Conservation (phyloP, 306 rosid genomes). For the Vigna nakashimae region DNA sequence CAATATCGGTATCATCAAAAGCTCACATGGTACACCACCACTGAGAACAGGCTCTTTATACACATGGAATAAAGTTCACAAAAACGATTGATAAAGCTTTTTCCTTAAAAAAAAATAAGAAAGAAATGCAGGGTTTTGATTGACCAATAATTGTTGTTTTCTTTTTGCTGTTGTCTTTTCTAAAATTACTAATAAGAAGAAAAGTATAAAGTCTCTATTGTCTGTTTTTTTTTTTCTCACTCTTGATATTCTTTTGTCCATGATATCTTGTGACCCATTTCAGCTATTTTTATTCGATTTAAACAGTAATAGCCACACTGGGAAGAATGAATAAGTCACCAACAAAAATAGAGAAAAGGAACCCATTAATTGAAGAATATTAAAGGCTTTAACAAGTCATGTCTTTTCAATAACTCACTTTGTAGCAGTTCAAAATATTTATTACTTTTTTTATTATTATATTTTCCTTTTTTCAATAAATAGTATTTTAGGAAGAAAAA, state of each 20-base stretch:
- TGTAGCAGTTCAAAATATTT: no score
- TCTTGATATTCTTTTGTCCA: constrained; percentile 20
- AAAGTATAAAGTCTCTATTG: constrained; percentile 4
- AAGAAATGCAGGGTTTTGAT: neutral
- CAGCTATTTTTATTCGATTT: neutral
- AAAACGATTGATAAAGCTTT: neutral
- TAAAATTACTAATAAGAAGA: neutral
- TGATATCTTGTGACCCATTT: neutral
- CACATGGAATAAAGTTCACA: constrained; percentile 16
- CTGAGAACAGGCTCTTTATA: neutral
- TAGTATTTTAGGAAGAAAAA: no score
- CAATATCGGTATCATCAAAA: neutral
- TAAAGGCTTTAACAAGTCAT: constrained; percentile 2
- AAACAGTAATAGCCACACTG: neutral
- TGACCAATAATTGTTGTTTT: neutral
- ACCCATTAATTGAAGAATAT: constrained; percentile 8
- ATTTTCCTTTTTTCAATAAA: no score
- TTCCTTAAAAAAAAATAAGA: neutral
- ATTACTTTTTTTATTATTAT: no score
- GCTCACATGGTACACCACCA: constrained; percentile 29
- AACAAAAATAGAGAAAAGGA: neutral
- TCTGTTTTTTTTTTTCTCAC: neutral
- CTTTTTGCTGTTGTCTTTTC: neutral
- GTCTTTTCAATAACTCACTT: constrained; percentile 4
- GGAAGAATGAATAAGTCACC: constrained; percentile 1